Evolutionary conservation across 208 protist genomes (phyloP).

Genomic region (Wallacemonas sp.): DNA sequence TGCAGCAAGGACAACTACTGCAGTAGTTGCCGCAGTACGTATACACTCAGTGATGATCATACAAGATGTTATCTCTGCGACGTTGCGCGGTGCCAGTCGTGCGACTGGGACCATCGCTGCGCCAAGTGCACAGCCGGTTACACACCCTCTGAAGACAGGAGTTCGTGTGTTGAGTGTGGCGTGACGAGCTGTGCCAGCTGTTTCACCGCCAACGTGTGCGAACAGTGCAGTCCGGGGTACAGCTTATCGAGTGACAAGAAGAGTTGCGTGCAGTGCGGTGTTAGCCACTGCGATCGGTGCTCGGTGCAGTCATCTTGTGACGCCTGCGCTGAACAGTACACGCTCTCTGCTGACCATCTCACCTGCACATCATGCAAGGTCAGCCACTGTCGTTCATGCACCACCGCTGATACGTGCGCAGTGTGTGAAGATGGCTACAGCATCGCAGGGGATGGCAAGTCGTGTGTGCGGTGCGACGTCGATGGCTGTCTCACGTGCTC

Average conservation of each 20-base stretch:
- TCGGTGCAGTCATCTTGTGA: neutral
- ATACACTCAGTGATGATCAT: neutral
- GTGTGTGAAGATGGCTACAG: neutral
- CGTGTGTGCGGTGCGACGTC: constrained; percentile 3
- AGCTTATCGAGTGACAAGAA: neutral
- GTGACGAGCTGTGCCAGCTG: constrained; percentile 1
- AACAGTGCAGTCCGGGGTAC: neutral
- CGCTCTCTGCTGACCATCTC: neutral
- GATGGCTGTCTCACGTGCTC: constrained; percentile 5
- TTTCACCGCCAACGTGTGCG: constrained; percentile 3
- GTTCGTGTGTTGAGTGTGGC: neutral
- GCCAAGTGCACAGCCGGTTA: neutral
- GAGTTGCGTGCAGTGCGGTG: constrained; percentile 1
- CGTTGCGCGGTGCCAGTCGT: neutral
- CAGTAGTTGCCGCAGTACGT: neutral
- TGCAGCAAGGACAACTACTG: constrained; percentile 3
- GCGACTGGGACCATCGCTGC: constrained; percentile 8
- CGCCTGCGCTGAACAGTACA: neutral
- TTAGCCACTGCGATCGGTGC: neutral
- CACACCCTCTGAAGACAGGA: constrained; percentile 6
- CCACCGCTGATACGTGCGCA: neutral
- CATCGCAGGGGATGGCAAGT: neutral
- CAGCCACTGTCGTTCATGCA: neutral
- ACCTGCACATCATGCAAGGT: constrained; percentile 4
- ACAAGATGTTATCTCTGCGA: neutral